phyloP scores from a whole-genome alignment of 1,139 yeast species.

The Magnusiomyces paraingens region DNA sequence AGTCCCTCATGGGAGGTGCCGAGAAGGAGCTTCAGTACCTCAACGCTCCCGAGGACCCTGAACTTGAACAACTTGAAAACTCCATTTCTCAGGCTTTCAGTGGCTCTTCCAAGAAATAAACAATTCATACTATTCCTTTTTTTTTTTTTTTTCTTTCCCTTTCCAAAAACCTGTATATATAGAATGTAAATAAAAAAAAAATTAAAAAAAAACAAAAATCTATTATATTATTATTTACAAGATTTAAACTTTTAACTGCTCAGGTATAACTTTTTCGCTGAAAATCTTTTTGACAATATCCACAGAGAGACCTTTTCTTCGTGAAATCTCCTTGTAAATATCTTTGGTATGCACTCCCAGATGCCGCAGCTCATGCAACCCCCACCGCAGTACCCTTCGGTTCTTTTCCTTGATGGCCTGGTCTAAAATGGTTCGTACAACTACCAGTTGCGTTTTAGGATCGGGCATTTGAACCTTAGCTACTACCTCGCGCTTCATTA shows the following conservation, averaged over 20 bases:
- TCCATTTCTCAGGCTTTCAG: slow-evolving; percentile 31
- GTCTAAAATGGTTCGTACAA: slow-evolving; percentile 13
- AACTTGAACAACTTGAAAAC: slow-evolving; percentile 50
- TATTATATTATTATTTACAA: background rate
- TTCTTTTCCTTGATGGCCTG: slow-evolving; percentile 15
- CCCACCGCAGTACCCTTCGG: slow-evolving; percentile 12
- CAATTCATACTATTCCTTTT: too few species aligned
- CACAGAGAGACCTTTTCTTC: background rate
- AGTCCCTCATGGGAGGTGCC: slow-evolving; percentile 61
- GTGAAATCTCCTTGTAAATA: slow-evolving; percentile 10
- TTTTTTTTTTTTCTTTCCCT: too few species aligned
- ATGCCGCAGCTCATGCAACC: slow-evolving; percentile 12
- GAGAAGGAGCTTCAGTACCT: slow-evolving; percentile 46
- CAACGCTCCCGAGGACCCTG: slow-evolving; percentile 59
- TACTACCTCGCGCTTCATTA: slow-evolving; percentile 2
- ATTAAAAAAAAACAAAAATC: too few species aligned
- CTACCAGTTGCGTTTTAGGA: slow-evolving; percentile 5
- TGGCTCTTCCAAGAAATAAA: slow-evolving; percentile 12
- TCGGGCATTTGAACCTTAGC: slow-evolving; percentile 9
- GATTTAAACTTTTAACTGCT: background rate
- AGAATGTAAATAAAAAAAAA: background rate
- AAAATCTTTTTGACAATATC: too few species aligned
- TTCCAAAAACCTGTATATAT: background rate
- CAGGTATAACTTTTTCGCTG: too few species aligned
- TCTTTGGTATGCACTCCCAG: slow-evolving; percentile 15